Conservation (phyloP, 257 asterid species). For the Agastache rugosa region DNA sequence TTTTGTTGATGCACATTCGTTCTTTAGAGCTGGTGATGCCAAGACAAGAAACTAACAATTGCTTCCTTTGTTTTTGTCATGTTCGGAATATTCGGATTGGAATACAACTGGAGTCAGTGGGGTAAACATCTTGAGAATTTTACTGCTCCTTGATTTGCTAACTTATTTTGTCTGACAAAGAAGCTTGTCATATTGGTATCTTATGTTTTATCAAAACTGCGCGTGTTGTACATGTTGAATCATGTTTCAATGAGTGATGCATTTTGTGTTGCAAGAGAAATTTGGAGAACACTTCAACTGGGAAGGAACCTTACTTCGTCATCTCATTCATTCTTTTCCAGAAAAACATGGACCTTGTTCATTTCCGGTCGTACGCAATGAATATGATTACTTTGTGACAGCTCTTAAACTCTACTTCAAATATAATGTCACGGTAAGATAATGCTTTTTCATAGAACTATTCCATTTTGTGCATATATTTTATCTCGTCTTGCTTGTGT, state of each 20-base stretch:
- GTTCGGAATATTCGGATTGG: constrained; percentile 57
- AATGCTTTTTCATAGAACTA: constrained; percentile 4
- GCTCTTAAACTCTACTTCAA: constrained; percentile 77
- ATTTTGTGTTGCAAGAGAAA: neutral
- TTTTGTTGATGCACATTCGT: constrained; percentile 34
- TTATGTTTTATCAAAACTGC: constrained; percentile 17
- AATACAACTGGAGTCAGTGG: constrained; percentile 68
- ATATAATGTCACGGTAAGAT: constrained; percentile 84
- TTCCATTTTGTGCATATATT: neutral
- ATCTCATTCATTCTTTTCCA: constrained; percentile 46
- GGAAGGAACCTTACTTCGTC: constrained; percentile 33
- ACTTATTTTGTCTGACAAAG: constrained; percentile 27
- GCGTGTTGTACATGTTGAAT: neutral
- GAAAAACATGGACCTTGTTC: constrained; percentile 98
- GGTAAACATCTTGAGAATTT: constrained; percentile 56
- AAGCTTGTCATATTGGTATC: constrained; percentile 23
- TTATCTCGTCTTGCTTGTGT: constrained; percentile 9
- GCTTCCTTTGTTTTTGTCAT: constrained; percentile 43
- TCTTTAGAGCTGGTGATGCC: constrained; percentile 29
- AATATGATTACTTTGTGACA: constrained; percentile 69
- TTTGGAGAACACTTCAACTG: neutral
- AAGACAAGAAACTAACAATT: constrained; percentile 48
- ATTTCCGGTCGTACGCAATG: constrained; percentile 62
- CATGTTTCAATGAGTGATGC: too few species aligned
- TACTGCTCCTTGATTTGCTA: constrained; percentile 29